Evolutionary conservation across 805 yeast species (phyloP).

Genomic region (Cyberlindnera sargentensis): DNA sequence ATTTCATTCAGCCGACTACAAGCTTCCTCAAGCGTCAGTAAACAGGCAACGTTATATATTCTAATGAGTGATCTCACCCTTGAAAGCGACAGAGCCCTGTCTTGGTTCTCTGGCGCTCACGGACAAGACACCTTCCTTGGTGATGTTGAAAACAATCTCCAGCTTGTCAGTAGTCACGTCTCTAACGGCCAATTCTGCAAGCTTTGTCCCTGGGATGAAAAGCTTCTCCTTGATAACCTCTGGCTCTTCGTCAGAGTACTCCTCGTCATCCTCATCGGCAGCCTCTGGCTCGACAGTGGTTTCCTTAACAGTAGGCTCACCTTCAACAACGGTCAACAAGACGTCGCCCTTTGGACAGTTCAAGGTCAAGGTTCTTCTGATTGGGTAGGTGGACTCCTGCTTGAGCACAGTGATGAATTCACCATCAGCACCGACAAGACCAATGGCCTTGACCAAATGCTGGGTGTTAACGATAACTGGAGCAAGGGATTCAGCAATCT

Average conservation of each 20-base stretch:
- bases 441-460: slow-evolving; percentile 78
- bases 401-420: slow-evolving; percentile 66
- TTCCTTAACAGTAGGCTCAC: slow-evolving; percentile 76
- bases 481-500: slow-evolving; percentile 70
- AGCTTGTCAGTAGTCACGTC: slow-evolving; percentile 62
- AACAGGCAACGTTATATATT: neutral
- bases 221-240: slow-evolving; percentile 74
- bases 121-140: slow-evolving; percentile 53
- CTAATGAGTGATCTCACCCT: slow-evolving; percentile 36
- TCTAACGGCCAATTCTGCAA: slow-evolving; percentile 74
- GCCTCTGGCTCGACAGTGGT: slow-evolving; percentile 64
- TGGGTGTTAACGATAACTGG: slow-evolving; percentile 85
- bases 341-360: slow-evolving; percentile 55
- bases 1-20: neutral
- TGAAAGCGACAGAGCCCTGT: slow-evolving; percentile 48
- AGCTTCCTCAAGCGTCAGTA: neutral
- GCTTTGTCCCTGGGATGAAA: slow-evolving; percentile 61
- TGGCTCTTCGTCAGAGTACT: slow-evolving; percentile 78
- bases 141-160: slow-evolving; percentile 51
- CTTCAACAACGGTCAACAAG: slow-evolving; percentile 72
- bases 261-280: slow-evolving; percentile 70
- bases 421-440: slow-evolving; percentile 70
- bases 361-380: slow-evolving; percentile 65
- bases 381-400: slow-evolving; percentile 86
- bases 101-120: slow-evolving; percentile 59